Base-by-base conservation (phyloP, 345 rosid species). In the Citrus glauca region DNA sequence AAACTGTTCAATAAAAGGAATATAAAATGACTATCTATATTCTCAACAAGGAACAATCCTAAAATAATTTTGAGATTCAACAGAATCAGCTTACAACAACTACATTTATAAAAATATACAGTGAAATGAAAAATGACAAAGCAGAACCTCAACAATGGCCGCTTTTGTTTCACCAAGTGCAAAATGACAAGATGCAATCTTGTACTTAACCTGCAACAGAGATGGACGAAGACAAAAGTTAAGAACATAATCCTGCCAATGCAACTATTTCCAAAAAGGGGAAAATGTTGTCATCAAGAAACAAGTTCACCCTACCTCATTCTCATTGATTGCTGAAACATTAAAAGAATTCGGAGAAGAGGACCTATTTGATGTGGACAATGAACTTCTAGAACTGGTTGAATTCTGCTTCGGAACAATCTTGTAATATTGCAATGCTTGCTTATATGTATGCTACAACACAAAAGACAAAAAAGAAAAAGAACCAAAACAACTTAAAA, bases 171-270 rank as follows among this genome's bases (percentile, higher is more conserved):
- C 99, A 78, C 77, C 86, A 40, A 96, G 83, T 40, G 93, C 86
- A 84, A 87, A 87, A 79, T 88, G 92, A 79, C 95, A 94, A n/a
- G 97, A 91, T 7, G 99, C 99, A 80, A 96, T 88, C 88, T 94
- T 96, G 87, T 92, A 92, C 81, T 87, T 92, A 85, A 96, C 98
- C 99, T 96, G 83, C 67, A 63, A 77, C 40, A 35, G 13, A 78
- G 7, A 56, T 64, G 81, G 8, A 22, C 57, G 28, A 5, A 19
- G 69, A 66, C 24, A 75, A 64, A 70, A n/a, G 64, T 27, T 6
- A 19, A 64, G 20, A 40, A 37, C 0, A 63, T 32, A 33, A 28
- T 11, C 7, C 17, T 60, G 5, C 38, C 63, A 30, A 35, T 14
- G 42, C 30, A 27, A 60, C 13, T 13, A 30, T 37, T 28, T 24